Percentiles rank a stretch among this genome's conserved stretches.
Evolutionary conservation across 2,329 filamentous ascomycete genomes (phyloP).

Genomic region (Penicillium sp.): DNA sequence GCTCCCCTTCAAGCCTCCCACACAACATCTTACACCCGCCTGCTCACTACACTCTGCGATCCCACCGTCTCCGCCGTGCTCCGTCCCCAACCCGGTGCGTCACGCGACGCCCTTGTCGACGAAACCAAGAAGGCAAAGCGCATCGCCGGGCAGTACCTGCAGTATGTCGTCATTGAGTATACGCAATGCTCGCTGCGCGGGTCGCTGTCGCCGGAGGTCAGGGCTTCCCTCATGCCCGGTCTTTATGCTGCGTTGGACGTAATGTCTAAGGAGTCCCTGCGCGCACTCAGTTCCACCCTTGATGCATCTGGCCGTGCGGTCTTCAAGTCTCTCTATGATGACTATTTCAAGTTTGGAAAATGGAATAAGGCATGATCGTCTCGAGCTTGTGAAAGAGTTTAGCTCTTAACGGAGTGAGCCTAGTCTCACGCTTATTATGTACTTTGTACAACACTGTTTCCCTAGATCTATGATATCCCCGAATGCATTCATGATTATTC

Average conservation of each 20-base stretch:
- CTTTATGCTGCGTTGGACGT: conserved; percentile 54
- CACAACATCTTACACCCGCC: conserved; percentile 51
- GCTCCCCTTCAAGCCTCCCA: conserved; percentile 42
- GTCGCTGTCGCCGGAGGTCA: conserved; percentile 51
- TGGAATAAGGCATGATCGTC: conserved; percentile 45
- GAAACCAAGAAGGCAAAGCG: conserved; percentile 58
- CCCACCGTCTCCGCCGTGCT: conserved; percentile 58
- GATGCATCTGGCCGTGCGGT: conserved; percentile 53
- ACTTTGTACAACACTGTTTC: conserved; percentile 20
- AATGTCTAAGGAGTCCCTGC: conserved; percentile 51
- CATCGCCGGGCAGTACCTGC: conserved; percentile 57
- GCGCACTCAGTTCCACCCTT: conserved; percentile 52
- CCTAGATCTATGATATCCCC: conserved; percentile 27
- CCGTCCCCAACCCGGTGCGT: conserved; percentile 31
- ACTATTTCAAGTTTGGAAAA: conserved; percentile 49
- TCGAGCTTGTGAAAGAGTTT: conserved; percentile 1
- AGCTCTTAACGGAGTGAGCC: conserved; percentile 2
- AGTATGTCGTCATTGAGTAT: conserved; percentile 58
- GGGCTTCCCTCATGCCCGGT: conserved; percentile 52
- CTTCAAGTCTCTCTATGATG: conserved; percentile 54
- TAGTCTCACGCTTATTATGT: conserved; percentile 5
- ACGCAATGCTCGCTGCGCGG: conserved; percentile 52
- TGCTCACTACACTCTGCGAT: conserved; percentile 60
- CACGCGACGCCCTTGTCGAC: conserved; percentile 53
- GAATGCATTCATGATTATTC: conserved; percentile 23